These are phyloP conservation scores for Neovahlkampfia damariscottae DNA, from an alignment of 78 protist species.

Conservation along the genomic window DNA sequence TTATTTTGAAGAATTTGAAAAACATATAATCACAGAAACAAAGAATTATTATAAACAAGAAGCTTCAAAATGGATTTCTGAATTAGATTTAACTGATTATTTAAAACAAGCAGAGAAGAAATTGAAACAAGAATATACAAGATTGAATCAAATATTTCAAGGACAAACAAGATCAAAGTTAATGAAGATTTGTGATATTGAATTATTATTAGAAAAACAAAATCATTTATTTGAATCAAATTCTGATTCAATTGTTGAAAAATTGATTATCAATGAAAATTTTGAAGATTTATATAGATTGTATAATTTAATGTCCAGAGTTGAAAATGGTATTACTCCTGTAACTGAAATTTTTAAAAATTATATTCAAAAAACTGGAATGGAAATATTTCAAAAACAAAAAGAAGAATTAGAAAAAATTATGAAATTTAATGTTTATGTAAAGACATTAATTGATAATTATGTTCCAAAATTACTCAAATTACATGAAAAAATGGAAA, in stretches of 20 bases:
- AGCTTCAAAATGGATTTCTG: not conserved
- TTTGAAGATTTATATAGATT: not conserved
- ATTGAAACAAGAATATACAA: not conserved
- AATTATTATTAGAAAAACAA: not conserved
- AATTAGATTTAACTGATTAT: not conserved
- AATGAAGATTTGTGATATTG: not conserved
- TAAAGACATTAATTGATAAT: not conserved
- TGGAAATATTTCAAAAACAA: not conserved
- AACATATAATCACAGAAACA: not conserved
- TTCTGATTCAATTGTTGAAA: not conserved
- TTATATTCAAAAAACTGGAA: not conserved
- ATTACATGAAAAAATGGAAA: not conserved
- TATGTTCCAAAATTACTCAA: not conserved
- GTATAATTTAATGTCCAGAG: not conserved
- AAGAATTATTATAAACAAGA: not conserved
- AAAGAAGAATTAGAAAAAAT: not conserved
- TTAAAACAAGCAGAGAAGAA: not conserved
- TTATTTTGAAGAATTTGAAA: not conserved
- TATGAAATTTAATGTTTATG: not conserved
- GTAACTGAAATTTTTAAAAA: not conserved
- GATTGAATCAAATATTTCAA: not conserved
- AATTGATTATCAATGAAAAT: not conserved
- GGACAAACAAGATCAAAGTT: not conserved
- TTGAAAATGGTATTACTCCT: not conserved
- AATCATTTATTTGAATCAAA: not conserved